Conservation (phyloP, 768 basidiomycete species). For the Cyathus striatus region DNA sequence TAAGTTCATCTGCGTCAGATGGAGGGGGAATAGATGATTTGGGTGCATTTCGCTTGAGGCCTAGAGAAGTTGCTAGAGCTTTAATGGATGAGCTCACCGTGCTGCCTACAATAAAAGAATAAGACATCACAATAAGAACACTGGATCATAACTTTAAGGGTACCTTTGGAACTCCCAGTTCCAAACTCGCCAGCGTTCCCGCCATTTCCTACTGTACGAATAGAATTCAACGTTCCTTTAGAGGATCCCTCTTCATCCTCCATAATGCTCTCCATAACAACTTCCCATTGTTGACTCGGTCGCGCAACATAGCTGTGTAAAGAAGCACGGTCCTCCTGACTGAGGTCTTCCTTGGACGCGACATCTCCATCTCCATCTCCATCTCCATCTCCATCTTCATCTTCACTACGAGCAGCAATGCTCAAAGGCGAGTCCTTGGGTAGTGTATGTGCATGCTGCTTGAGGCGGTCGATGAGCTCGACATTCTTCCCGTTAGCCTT, state of each 20-base stretch:
- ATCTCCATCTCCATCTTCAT: too few species aligned
- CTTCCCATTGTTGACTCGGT: constrained; percentile 80
- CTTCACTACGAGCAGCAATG: constrained; percentile 48
- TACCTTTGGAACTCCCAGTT: constrained; percentile 57
- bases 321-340: constrained; percentile 15
- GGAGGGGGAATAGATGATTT: constrained; percentile 13
- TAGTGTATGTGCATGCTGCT: constrained; percentile 60
- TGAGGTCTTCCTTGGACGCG: constrained; percentile 14
- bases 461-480: constrained; percentile 67
- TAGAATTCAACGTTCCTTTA: constrained; percentile 44
- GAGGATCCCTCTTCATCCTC: constrained; percentile 58
- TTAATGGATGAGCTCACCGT: constrained; percentile 69
- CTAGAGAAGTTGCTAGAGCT: constrained; percentile 71
- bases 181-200: constrained; percentile 66
- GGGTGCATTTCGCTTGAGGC: constrained; percentile 51
- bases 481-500: constrained; percentile 78
- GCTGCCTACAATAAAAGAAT: constrained; percentile 33
- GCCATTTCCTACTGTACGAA: constrained; percentile 28
- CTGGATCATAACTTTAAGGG: too few species aligned
- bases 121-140: too few species aligned
- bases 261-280: constrained; percentile 79
- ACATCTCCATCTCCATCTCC: constrained; percentile 22
- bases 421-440: constrained; percentile 52
- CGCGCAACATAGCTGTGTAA: constrained; percentile 29
- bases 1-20: constrained; percentile 25